Evolutionary conservation across 2,329 filamentous ascomycete genomes (phyloP), one percentile per base, ranked within the genome.

Genomic region (Parascedosporium putredinis): DNA sequence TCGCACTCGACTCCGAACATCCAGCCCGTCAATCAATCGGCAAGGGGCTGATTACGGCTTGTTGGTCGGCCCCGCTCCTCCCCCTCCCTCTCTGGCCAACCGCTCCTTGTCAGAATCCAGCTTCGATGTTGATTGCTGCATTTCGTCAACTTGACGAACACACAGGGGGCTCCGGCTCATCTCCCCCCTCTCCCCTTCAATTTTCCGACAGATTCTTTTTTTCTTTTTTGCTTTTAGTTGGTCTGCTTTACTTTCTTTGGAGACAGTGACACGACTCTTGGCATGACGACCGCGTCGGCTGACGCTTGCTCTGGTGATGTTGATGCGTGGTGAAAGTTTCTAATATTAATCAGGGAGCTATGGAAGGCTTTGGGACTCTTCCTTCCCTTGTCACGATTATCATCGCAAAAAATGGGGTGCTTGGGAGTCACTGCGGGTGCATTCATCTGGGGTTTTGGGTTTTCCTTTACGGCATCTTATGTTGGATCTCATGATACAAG

Each of bases 351-450:
- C 20, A 18, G 36, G 36, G 36, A 22, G 36, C 36, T n/a, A 18
- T 18, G 20, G 16, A 16, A 18, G 16, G 14, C 36, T 18, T 20
- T 8, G 36, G 20, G 14, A 18, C 14, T 20, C 14, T 18, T 40
- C 36, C 14, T 40, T 18, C 36, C 36, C 36, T 40, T 40, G 36
- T 40, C 36, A 40, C 36, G 36, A 40, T 40, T 40, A 40, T 40
- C 36, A 40, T 40, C 36, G 36, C 36, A 40, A 40, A n/a, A 40
- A 40, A 40, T 22, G 36, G 36, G 36, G 18, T 18, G 14, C 36
- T 40, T 40, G 36, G n/a, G 36, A 40, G 36, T 40, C 36, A 40
- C 20, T 31, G 27, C 27, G 36, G 36, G 36, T 40, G 36, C 36
- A 40, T 40, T 40, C 36, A 40, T 40, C 16, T 10, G 31, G 31